Conservation (phyloP, 192 early-diverging fungal species). For the Rhizophagus prolifer region DNA sequence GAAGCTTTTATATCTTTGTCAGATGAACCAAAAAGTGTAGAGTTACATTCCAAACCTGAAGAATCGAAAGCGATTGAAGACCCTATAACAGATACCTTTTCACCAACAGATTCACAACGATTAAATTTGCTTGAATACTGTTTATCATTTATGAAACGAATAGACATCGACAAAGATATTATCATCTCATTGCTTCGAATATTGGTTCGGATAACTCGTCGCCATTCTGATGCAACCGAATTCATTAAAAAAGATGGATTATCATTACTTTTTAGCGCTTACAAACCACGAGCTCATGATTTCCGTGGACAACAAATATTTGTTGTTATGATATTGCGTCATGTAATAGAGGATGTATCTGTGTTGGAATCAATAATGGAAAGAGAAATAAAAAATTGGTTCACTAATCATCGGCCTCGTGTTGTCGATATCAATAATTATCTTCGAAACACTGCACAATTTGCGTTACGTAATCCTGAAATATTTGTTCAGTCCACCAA, state of each 20-base stretch:
- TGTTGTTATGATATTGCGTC: constrained; percentile 83
- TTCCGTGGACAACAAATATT: constrained; percentile 80
- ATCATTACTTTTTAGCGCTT: constrained; percentile 59
- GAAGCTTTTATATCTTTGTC: constrained; percentile 62
- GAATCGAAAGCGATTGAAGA: constrained; percentile 44
- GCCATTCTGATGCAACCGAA: constrained; percentile 55
- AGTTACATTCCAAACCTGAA: constrained; percentile 36
- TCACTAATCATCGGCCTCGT: constrained; percentile 65
- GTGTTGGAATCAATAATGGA: constrained; percentile 71
- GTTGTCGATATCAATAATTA: constrained; percentile 68
- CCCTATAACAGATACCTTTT: constrained; percentile 36
- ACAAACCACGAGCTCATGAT: constrained; percentile 58
- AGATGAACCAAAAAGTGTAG: constrained; percentile 57
- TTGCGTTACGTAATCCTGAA: constrained; percentile 69
- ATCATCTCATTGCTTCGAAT: constrained; percentile 74
- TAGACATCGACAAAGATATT: constrained; percentile 47
- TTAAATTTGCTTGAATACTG: constrained; percentile 39
- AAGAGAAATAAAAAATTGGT: constrained; percentile 72
- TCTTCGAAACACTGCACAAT: constrained; percentile 62
- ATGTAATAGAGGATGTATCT: constrained; percentile 74
- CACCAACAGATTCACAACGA: constrained; percentile 32
- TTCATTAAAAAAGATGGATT: constrained; percentile 74
- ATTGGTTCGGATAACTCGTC: constrained; percentile 79
- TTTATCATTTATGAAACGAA: constrained; percentile 39
- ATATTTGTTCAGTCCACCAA: constrained; percentile 64